Conservation (phyloP, 2,329 filamentous ascomycete species). For the Beauveria brongniartii region DNA sequence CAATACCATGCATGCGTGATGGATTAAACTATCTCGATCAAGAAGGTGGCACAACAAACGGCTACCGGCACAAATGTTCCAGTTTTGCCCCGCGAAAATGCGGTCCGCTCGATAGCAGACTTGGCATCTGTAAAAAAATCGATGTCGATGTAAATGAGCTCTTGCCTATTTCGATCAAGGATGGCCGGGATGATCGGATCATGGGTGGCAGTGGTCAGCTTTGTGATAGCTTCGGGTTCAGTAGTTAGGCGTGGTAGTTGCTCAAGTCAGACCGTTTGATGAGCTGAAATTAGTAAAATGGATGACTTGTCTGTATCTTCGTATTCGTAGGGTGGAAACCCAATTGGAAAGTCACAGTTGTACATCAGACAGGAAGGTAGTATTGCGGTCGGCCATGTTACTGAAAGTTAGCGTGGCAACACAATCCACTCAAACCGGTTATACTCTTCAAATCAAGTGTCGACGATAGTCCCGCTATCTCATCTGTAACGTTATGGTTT, state of each 20-base stretch:
- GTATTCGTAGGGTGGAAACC: neutral
- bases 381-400: neutral
- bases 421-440: neutral
- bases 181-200: neutral
- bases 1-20: neutral
- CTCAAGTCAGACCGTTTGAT: neutral
- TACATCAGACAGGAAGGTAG: constrained; percentile 4
- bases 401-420: neutral
- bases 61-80: constrained; percentile 4
- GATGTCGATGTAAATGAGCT: neutral
- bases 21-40: neutral
- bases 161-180: neutral
- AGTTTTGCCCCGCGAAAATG: neutral
- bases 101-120: neutral
- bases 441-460: neutral
- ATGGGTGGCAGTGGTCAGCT: neutral
- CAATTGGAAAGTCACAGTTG: neutral
- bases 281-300: neutral
- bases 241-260: neutral
- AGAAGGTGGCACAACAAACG: constrained; percentile 1
- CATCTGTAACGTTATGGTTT: neutral
- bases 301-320: neutral
- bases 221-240: neutral
- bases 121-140: neutral
- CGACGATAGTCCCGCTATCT: neutral